Evolutionary conservation across 176 grass and related monocot genomes (phyloP).

Genomic region (Calamus simplicifolius): DNA sequence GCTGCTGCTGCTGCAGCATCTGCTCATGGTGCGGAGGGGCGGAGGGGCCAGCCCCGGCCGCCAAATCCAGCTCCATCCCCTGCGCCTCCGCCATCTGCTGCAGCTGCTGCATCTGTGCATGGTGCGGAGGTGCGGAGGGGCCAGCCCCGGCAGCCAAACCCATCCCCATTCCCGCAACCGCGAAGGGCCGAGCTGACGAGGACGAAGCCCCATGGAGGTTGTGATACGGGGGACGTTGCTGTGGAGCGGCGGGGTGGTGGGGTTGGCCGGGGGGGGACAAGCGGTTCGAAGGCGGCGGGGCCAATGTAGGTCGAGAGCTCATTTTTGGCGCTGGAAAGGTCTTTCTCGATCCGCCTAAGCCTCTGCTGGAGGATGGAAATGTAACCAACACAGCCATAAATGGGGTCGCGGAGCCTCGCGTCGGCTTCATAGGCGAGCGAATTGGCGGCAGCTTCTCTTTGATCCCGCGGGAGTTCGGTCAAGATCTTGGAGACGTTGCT

Average conservation of each 20-base stretch:
- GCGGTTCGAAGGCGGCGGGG: constrained; percentile 31
- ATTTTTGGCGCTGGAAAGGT: constrained; percentile 56
- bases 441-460: constrained; percentile 84
- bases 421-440: constrained; percentile 84
- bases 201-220: background rate
- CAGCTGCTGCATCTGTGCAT: constrained; percentile 1
- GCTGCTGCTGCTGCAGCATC: constrained; percentile 15
- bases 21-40: background rate
- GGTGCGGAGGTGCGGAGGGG: constrained; percentile 5
- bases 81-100: background rate
- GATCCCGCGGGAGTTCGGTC: constrained; percentile 36
- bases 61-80: background rate
- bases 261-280: constrained; percentile 8
- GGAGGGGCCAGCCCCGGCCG: background rate
- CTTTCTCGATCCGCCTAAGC: constrained; percentile 43
- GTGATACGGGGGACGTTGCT: background rate
- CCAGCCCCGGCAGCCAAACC: constrained; percentile 11
- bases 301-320: constrained; percentile 60
- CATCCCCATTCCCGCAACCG: background rate
- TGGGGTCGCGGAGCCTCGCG: constrained; percentile 56
- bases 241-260: background rate
- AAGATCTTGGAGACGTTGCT: constrained; percentile 95
- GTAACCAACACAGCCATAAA: constrained; percentile 81
- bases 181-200: constrained; percentile 4
- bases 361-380: constrained; percentile 65